Percentiles rank a stretch among this genome's conserved stretches.
Evolutionary conservation across 2,329 filamentous ascomycete genomes (phyloP).

Genomic region (Xylariaceae sp.): DNA sequence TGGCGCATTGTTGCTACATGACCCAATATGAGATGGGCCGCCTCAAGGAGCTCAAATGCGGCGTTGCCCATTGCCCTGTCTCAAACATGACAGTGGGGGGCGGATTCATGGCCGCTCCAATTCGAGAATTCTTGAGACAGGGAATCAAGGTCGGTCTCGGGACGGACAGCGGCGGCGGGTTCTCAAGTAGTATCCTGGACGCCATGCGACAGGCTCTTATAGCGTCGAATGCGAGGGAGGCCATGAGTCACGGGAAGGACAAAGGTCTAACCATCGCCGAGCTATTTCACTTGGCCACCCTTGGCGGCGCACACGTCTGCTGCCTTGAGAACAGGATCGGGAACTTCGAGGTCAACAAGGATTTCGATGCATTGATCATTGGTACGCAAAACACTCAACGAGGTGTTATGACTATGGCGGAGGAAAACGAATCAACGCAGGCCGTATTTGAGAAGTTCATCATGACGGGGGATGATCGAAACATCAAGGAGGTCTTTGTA

Average conservation of each 20-base stretch:
- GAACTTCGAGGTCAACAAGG: constrained; percentile 60
- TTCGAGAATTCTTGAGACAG: constrained; percentile 58
- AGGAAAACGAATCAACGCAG: constrained; percentile 49
- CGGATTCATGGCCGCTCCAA: constrained; percentile 64
- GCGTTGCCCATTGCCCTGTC: constrained; percentile 66
- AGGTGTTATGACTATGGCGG: constrained; percentile 55
- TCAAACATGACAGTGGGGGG: constrained; percentile 65
- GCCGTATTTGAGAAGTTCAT: constrained; percentile 64
- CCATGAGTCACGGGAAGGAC: constrained; percentile 43
- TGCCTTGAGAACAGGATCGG: constrained; percentile 57
- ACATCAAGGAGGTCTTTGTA: constrained; percentile 59
- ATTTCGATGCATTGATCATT: constrained; percentile 62
- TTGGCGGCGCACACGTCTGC: constrained; percentile 63
- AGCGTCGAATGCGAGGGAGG: constrained; percentile 52
- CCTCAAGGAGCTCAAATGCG: constrained; percentile 53
- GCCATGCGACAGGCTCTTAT: constrained; percentile 62
- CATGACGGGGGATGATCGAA: constrained; percentile 68
- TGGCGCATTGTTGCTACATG: constrained; percentile 69
- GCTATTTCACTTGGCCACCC: constrained; percentile 61
- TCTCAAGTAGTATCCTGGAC: constrained; percentile 61
- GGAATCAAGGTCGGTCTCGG: constrained; percentile 69
- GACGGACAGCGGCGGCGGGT: constrained; percentile 66
- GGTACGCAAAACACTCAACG: constrained; percentile 35
- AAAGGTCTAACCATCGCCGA: constrained; percentile 53
- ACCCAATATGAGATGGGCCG: constrained; percentile 56